phyloP scores from a whole-genome alignment of 2,329 filamentous ascomycete species.

The Coniella lustricola region DNA sequence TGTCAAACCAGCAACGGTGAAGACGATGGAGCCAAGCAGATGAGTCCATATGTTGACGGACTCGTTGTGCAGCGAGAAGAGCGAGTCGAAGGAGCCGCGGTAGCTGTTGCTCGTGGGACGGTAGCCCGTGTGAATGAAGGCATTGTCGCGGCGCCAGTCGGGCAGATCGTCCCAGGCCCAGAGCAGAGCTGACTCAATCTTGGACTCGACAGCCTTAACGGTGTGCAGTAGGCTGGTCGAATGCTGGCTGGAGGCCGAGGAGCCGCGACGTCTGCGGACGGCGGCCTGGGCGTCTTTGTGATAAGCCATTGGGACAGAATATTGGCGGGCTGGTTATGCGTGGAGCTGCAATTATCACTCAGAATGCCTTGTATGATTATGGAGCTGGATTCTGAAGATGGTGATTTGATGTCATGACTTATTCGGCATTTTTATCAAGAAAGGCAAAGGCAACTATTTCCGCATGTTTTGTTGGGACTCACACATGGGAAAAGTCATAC shows the following conservation, averaged over 20 bases:
- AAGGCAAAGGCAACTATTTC: too few relatives aligned
- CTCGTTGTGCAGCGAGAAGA: constrained; percentile 51
- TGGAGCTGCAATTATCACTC: too few relatives aligned
- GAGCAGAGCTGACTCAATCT: constrained; percentile 34
- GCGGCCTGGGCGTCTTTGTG: neutral
- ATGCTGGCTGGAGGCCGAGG: constrained; percentile 2
- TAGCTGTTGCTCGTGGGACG: constrained; percentile 44
- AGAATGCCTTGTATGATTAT: too few relatives aligned
- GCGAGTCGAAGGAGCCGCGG: constrained; percentile 35
- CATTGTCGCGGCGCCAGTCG: constrained; percentile 53
- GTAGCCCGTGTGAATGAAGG: constrained; percentile 48
- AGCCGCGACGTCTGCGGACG: constrained; percentile 8
- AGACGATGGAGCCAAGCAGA: constrained; percentile 56
- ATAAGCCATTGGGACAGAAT: neutral
- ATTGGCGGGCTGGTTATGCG: too few relatives aligned
- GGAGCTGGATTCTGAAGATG: too few relatives aligned
- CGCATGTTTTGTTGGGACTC: constrained; percentile 11
- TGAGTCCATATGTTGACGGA: constrained; percentile 57
- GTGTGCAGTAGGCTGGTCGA: constrained; percentile 16
- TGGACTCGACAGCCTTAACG: constrained; percentile 31
- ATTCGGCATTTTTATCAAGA: neutral
- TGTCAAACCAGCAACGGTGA: constrained; percentile 33
- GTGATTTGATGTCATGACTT: neutral
- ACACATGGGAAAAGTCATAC: constrained; percentile 8
- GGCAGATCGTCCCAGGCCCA: constrained; percentile 53